Evolutionary conservation across 2,329 filamentous ascomycete genomes (phyloP), one percentile per base, ranked within the genome.

Genomic region (Parascedosporium putredinis): DNA sequence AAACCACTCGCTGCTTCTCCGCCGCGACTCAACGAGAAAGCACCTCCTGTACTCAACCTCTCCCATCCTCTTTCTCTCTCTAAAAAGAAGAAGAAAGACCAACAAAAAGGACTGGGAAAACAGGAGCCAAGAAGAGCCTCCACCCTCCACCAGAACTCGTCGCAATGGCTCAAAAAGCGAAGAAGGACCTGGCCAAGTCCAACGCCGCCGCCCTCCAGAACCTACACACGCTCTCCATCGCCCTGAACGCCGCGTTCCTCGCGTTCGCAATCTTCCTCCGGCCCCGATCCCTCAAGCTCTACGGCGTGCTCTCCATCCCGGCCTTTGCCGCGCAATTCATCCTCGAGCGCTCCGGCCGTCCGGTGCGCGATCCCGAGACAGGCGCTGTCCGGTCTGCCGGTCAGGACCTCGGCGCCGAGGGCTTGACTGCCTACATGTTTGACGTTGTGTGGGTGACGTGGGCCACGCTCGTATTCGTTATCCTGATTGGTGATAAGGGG

Each of bases 341-440:
- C 59, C 83, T 98, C 54, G 93, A 98, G 67, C 77, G 78, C 44
- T 81, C 89, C 6, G 88, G 87, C 10, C 86, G 91, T 8, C 93
- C 93, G 22, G 82, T 73, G 53, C 86, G 83, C 62, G 79, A 81
- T 56, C 64, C 81, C 20, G 68, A 70, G 23, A 82, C 79, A 45
- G 76, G 74, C 12, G 74, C 83, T n/a, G 73, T 97, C 54, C 82
- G 79, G 63, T 80, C 76, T 27, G 73, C 87, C 1, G 91, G 93
- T 40, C 90, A 97, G 64, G 93, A 98, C 64, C 78, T 98, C 47
- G 81, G 86, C 49, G 87, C 88, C 8, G 78, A 84, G 29, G 93
- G 93, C 4, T 70, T 98, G 71, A 97, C 91, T 9, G 93, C 96
- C 69, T 97, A 94, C 73, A 88, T 97, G 85, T 98, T 95, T 77